phyloP scores from a whole-genome alignment of 805 yeast genomes.

The Lipomyces lipofer region DNA sequence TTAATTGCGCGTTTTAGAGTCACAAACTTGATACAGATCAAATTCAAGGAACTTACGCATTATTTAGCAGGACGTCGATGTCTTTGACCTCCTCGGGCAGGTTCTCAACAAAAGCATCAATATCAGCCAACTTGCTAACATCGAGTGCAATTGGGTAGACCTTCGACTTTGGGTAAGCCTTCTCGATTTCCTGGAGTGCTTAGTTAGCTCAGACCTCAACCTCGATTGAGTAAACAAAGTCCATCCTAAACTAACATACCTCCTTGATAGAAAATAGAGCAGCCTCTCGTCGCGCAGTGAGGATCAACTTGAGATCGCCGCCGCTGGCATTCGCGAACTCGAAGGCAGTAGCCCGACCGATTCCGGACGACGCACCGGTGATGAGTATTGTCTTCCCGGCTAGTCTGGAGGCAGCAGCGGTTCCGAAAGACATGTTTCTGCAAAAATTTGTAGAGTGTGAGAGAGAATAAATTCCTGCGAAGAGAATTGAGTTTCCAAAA shows the following conservation, averaged over 20 bases:
- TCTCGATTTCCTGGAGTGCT: conserved; percentile 45
- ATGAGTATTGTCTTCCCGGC: conserved; percentile 77
- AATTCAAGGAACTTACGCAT: conserved; percentile 50
- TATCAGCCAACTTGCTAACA: conserved; percentile 54
- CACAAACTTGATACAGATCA: too few species aligned
- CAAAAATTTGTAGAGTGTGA: not conserved
- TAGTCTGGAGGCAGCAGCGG: conserved; percentile 75
- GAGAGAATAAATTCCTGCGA: not conserved
- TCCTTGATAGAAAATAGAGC: conserved; percentile 51
- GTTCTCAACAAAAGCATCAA: conserved; percentile 51
- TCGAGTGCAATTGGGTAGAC: conserved; percentile 55
- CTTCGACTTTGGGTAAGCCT: conserved; percentile 50
- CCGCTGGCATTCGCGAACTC: conserved; percentile 78
- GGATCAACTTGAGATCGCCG: conserved; percentile 68
- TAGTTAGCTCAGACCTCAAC: too few species aligned
- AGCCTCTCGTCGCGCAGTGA: conserved; percentile 78
- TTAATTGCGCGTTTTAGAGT: not conserved
- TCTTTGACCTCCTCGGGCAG: conserved; percentile 58
- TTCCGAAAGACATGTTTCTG: conserved; percentile 53
- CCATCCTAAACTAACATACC: conserved; percentile 7
- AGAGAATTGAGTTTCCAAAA: conserved; percentile 1
- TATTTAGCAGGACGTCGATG: conserved; percentile 63
- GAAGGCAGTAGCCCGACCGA: conserved; percentile 87
- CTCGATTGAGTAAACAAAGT: not conserved
- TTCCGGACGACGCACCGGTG: conserved; percentile 96